A percentile compares a stretch with the other conserved stretches of the same genome.
Conservation (phyloP, 2,329 filamentous ascomycete genomes). For the Fusarium protoensiforme region DNA sequence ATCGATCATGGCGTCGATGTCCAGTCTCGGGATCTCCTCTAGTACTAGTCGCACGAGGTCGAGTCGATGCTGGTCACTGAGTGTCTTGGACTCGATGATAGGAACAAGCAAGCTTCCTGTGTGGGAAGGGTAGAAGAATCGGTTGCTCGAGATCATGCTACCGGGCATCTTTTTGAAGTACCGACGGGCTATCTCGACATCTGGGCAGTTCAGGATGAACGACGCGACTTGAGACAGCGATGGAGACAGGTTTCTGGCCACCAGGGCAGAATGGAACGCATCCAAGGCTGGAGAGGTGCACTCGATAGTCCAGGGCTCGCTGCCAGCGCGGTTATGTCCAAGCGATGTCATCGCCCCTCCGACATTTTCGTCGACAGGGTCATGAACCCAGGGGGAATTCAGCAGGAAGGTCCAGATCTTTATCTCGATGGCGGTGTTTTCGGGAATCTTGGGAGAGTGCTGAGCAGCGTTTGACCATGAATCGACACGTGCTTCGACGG, state of each 20-base stretch:
- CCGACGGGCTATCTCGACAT: not conserved
- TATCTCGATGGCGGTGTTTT: not conserved
- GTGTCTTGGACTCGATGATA: not conserved
- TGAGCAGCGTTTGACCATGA: not conserved
- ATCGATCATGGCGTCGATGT: not conserved
- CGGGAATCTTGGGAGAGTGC: not conserved
- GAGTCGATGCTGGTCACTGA: not conserved
- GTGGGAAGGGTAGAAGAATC: not conserved
- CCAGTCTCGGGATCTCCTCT: not conserved
- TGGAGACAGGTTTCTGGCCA: not conserved
- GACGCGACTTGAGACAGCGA: not conserved
- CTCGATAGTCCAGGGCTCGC: not conserved
- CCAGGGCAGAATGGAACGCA: not conserved
- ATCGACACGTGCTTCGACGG: not conserved
- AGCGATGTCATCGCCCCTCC: not conserved
- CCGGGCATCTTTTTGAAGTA: not conserved
- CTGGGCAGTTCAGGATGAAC: not conserved
- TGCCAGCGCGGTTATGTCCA: not conserved
- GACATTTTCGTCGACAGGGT: not conserved
- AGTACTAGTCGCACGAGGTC: not conserved
- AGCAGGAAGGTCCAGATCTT: not conserved
- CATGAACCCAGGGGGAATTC: not conserved
- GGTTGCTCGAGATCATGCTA: not conserved
- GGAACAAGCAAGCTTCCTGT: not conserved
- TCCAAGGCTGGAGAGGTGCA: not conserved